Base-by-base conservation (phyloP, 75 land plant genomes). In the Sequoiadendron giganteum region DNA sequence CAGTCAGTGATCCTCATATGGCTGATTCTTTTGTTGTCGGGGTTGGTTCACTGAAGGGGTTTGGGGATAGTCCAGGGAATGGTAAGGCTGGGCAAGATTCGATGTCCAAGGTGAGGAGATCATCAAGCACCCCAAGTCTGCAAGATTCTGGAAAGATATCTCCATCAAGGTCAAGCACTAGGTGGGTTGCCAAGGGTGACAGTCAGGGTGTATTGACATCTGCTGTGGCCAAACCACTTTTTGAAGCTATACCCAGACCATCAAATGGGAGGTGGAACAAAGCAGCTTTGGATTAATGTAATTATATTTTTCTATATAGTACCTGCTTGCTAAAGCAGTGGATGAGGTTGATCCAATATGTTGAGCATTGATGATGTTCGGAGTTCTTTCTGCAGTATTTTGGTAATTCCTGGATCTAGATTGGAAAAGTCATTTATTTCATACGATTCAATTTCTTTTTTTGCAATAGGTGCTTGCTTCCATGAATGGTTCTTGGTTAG, bases 51-150 rank as follows among this genome's bases (percentile, higher is more conserved):
- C 25, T 45, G 47, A 45, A 45, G 30, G 49, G 49, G 49, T 81
- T 82, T 28, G 34, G 16, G 32, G 52, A 82, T 43, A 82, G 52
- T 30, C 15, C 34, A 10, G 18, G 54, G 48, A 82, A 82, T 82
- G 52, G 84, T 11, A 82, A 82, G 10, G 25, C 34, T 28, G 54
- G 15, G 28, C 32, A 82, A 43, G 84, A 47, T n/a, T 82, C 47
- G n/a, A 43, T 82, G n/a, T 82, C 84, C 28, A 82, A 82, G 84
- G 52, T 92, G 13, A 85, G 93, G 89, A 92, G 89, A 77, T 93
- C 94, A 84, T 93, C 93, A 55, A 93, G 93, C 88, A 91, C 94
- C 15, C 85, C 92, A 48, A 92, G 79, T 85, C 85, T 92, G 86
- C 85, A 81, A 70, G 93, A 93, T 10, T 88, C 89, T 65, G 88